These are phyloP conservation scores for Penstemon davidsonii DNA, from an alignment of 257 asterid species.

Conservation along the genomic window DNA sequence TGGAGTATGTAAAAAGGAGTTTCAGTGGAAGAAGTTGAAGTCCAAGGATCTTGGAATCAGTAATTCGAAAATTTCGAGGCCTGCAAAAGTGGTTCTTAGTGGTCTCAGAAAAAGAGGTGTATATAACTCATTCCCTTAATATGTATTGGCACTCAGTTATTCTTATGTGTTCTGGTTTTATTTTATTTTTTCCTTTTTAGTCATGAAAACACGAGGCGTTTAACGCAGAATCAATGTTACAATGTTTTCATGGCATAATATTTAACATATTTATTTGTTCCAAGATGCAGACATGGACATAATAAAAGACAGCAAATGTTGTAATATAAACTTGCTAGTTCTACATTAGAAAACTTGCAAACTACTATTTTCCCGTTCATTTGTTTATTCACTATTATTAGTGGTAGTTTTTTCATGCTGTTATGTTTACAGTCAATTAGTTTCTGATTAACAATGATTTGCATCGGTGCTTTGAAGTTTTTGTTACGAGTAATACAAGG, in stretches of 20 bases:
- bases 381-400: not conserved
- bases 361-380: not conserved
- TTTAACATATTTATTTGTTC: no score
- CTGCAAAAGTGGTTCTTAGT: constrained; percentile 71
- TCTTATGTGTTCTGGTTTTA: not conserved
- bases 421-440: not conserved
- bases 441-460: constrained; percentile 13
- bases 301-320: not conserved
- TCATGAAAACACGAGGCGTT: not conserved
- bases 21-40: constrained; percentile 64
- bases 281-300: no score
- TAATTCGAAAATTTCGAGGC: constrained; percentile 64
- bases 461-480: constrained; percentile 8
- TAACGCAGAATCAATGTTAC: no score
- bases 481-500: not conserved
- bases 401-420: not conserved
- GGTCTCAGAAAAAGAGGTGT: constrained; percentile 71
- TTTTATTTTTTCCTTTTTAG: not conserved
- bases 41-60: constrained; percentile 78
- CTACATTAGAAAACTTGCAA: not conserved
- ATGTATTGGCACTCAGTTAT: not conserved
- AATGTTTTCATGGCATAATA: no score
- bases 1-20: constrained; percentile 23
- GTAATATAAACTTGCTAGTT: not conserved
- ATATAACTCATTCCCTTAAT: not conserved